Percentiles rank a stretch among this genome's conserved stretches.
Evolutionary conservation across 768 basidiomycete species (phyloP).

Genomic region (Suillus weaverae): DNA sequence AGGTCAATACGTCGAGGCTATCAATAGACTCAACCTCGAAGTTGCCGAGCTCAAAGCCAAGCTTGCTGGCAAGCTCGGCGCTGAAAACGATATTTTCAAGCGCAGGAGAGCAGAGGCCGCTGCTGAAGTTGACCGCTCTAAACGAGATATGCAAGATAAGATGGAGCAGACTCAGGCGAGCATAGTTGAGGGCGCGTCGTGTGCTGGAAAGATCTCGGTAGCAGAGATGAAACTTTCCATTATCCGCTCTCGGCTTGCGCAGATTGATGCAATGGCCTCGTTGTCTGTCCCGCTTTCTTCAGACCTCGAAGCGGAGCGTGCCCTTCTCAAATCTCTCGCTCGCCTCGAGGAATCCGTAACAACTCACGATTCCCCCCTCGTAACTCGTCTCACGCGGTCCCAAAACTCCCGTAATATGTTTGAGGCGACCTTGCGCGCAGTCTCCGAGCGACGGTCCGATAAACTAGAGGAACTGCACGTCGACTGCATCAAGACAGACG

Average conservation of each 20-base stretch:
- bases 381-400: conserved; percentile 61
- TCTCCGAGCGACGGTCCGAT: conserved; percentile 76
- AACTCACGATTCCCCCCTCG: conserved; percentile 58
- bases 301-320: conserved; percentile 73
- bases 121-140: conserved; percentile 72
- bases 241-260: conserved; percentile 60
- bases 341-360: conserved; percentile 69
- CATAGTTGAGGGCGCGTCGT: conserved; percentile 75
- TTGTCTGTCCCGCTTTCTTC: conserved; percentile 42
- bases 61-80: conserved; percentile 66
- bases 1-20: conserved; percentile 92
- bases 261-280: conserved; percentile 47
- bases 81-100: conserved; percentile 62
- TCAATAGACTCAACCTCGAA: conserved; percentile 82
- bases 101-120: conserved; percentile 71
- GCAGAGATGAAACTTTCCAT: conserved; percentile 68
- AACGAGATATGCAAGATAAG: conserved; percentile 69
- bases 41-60: conserved; percentile 86
- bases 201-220: conserved; percentile 66
- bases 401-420: conserved; percentile 79
- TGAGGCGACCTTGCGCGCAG: conserved; percentile 82
- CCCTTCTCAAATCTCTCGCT: conserved; percentile 65
- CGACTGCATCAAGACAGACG: conserved; percentile 73
- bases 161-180: conserved; percentile 68
- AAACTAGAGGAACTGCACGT: conserved; percentile 69